Percentiles rank a stretch among this genome's conserved stretches.
Evolutionary conservation across 257 asterid genomes (phyloP).

Genomic region (Scutellaria minor): DNA sequence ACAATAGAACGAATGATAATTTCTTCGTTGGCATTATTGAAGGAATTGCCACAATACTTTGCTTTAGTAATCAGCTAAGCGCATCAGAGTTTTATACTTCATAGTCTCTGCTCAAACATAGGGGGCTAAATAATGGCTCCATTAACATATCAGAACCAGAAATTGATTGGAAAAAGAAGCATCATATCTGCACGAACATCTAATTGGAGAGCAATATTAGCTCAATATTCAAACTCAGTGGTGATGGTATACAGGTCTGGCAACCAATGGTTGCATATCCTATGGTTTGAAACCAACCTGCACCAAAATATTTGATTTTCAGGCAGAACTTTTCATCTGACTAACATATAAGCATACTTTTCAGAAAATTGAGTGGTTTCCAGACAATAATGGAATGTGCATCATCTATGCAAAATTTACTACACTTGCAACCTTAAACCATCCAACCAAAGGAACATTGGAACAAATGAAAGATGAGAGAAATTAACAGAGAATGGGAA

Average conservation of each 20-base stretch:
- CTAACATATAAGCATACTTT: constrained; percentile 1
- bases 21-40: neutral
- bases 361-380: neutral
- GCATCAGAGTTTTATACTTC: neutral
- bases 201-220: constrained; percentile 16
- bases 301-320: constrained; percentile 13
- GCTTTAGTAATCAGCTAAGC: neutral
- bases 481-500: constrained; percentile 5
- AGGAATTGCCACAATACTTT: neutral
- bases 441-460: constrained; percentile 5
- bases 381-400: neutral
- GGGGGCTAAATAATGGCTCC: neutral
- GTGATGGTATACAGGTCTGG: constrained; percentile 6
- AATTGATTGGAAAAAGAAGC: neutral
- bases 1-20: constrained; percentile 14
- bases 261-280: constrained; percentile 16
- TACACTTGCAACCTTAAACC: neutral
- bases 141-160: neutral
- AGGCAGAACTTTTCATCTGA: neutral
- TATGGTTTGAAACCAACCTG: constrained; percentile 13
- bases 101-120: neutral
- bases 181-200: neutral
- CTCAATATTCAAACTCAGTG: constrained; percentile 6
- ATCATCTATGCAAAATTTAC: neutral
- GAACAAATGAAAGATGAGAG: constrained; percentile 1